Evolutionary conservation across 805 yeast genomes (phyloP), one percentile per base, ranked within the genome.

Genomic region (Candida loeiensis): DNA sequence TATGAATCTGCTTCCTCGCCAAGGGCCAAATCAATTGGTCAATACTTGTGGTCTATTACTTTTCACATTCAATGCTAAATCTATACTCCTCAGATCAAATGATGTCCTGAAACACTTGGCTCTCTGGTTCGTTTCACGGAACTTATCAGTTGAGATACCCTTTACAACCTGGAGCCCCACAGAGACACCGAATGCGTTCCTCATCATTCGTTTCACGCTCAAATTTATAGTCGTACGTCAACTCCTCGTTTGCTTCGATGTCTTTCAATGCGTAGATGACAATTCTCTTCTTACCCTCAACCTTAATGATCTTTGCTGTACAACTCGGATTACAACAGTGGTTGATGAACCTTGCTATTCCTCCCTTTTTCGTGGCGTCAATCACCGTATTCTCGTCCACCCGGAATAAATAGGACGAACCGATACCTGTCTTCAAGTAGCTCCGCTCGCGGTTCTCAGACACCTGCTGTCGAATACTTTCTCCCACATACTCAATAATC

Each of bases 401-500:
- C 48, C 98, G 71, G 64, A 93, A 93, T 40, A 93, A 65, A 58
- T 93, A 93, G 45, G 95, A 84, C 2, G 98, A 91, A 16, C 98
- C 98, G 49, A 93, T 89, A 22, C 99, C 99, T 0, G 90, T 84
- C 50, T 85, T 77, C 45, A 88, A 62, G 58, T 93, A 93, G 34
- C 84, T 74, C 57, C 80, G 80, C 55, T 93, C 99, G 37, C 99
- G 73, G 51, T 86, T 77, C 53, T 93, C 99, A 1, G 97, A 95
- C 29, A 90, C 91, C 42, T 87, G 96, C 54, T 88, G 96, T 40
- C 98, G 72, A 20, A 93, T 80, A 40, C 95, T 75, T 51, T 93
- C 98, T 20, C 99, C 99, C 4, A 93, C 97, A 53, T 93, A 93
- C 61, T 93, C 99, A 44, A 93, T 91, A 54, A 93, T 89, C 96